Evolutionary conservation across 495 filamentous ascomycete genomes (phyloP), one percentile per base, ranked within the genome.

Genomic region (Penicillium cosmopolitanum): DNA sequence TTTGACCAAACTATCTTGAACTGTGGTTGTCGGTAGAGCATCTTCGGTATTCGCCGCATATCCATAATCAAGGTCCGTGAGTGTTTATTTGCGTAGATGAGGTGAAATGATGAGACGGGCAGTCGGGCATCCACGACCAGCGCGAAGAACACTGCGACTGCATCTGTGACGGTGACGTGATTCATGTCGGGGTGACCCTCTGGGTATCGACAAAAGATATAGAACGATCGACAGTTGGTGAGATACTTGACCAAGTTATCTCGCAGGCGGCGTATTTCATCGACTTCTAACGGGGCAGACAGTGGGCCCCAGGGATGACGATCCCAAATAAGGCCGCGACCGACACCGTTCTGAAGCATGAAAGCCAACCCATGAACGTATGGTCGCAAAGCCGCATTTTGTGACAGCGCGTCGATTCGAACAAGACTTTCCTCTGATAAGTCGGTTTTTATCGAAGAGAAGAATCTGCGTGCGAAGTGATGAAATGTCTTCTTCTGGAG

Each of bases 61-160:
- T 72, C 69, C 66, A 72, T 72, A 15, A 71, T 58, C n/a, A 71
- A 53, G 4, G 68, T 65, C 12, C 64, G 66, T 9, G 68, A 71
- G 18, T 58, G 48, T 33, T 62, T 62, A 42, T 69, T 67, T 1
- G 64, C 62, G 34, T 70, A 72, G 19, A 72, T 55, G 5, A 72
- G 56, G 50, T 72, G 64, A 44, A 72, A 72, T 0, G 69, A 64
- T 0, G 53, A 52, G 11, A 70, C 63, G 2, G 62, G 66, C n/a
- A 72, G 28, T 19, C 50, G 55, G 8, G 66, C 56, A 34, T 66
- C 65, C 28, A 64, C 52, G 10, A 72, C 54, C 3, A 72, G 42
- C 15, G 67, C 62, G 50, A 72, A 70, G 28, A 70, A 70, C 0
- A 72, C 62, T 0, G 65, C 60, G 16, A 68, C 67, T 12, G 65